Conservation (phyloP, 805 yeast genomes). For the Starmerella cellae region DNA sequence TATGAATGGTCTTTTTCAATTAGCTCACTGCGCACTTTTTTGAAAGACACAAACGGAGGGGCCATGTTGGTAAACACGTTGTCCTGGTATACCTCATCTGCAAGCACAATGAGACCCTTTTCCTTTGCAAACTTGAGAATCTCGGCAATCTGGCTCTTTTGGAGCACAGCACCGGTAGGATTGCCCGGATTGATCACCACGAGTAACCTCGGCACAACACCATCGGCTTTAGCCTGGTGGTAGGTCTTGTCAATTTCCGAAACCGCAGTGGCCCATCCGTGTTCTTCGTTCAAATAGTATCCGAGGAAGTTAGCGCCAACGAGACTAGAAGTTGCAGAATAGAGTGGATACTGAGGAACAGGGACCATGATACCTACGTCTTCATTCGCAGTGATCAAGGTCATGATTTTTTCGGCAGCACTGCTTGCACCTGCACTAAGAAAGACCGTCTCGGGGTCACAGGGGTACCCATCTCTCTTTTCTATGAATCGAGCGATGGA, state of each 20-base stretch:
- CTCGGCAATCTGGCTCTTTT: constrained; percentile 50
- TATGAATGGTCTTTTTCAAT: constrained; percentile 40
- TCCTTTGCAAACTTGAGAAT: constrained; percentile 71
- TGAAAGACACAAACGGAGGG: constrained; percentile 62
- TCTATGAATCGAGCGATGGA: constrained; percentile 71
- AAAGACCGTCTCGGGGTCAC: constrained; percentile 61
- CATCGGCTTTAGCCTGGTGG: constrained; percentile 36
- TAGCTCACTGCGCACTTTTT: constrained; percentile 58
- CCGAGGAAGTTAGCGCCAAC: constrained; percentile 74
- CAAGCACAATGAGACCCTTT: constrained; percentile 72
- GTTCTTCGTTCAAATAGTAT: constrained; percentile 67
- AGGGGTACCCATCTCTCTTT: constrained; percentile 59
- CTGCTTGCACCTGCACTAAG: constrained; percentile 91
- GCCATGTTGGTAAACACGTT: constrained; percentile 56
- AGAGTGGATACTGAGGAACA: constrained; percentile 94
- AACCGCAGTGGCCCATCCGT: constrained; percentile 75
- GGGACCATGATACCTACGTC: constrained; percentile 77
- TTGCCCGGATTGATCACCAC: constrained; percentile 97
- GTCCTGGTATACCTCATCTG: constrained; percentile 97
- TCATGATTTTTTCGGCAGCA: constrained; percentile 71
- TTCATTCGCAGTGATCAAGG: constrained; percentile 47
- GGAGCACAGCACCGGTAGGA: constrained; percentile 85
- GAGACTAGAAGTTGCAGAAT: constrained; percentile 85
- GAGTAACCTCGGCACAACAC: constrained; percentile 56
- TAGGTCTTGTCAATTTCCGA: constrained; percentile 46